Evolutionary conservation across 1,284 basidiomycete genomes (phyloP).

Genomic region (Somion occarium): DNA sequence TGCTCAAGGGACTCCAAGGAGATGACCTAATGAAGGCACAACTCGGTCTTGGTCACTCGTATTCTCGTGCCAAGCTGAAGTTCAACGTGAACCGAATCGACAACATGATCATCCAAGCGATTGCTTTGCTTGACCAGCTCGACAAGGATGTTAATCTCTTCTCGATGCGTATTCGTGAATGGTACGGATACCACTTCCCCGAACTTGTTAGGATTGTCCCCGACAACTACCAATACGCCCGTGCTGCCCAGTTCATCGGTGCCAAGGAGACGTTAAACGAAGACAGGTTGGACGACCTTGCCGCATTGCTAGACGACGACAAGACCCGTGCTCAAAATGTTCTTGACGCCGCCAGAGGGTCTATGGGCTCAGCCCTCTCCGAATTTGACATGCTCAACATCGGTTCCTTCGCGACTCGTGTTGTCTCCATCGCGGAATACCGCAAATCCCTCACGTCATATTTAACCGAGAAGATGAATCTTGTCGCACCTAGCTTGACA

Average conservation of each 20-base stretch:
- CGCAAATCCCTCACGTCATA: conserved; percentile 89
- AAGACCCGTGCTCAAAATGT: conserved; percentile 88
- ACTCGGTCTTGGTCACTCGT: conserved; percentile 96
- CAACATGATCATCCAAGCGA: conserved; percentile 99
- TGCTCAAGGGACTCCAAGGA: conserved; percentile 85
- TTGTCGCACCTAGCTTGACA: conserved; percentile 93
- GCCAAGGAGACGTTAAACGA: conserved; percentile 81
- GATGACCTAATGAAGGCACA: conserved; percentile 92
- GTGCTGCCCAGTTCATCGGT: conserved; percentile 83
- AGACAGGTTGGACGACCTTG: conserved; percentile 77
- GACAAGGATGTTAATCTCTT: conserved; percentile 99
- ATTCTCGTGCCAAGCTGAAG: conserved; percentile 97
- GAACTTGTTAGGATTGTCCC: conserved; percentile 94
- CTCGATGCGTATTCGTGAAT: conserved; percentile 96
- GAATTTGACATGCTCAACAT: conserved; percentile 98
- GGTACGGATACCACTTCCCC: conserved; percentile 99
- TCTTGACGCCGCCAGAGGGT: conserved; percentile 89
- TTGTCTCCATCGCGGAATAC: conserved; percentile 91
- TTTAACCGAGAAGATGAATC: conserved; percentile 96
- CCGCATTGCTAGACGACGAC: conserved; percentile 85
- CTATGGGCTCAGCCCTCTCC: conserved; percentile 92
- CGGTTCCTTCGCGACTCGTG: conserved; percentile 86
- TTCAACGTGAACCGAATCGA: conserved; percentile 99
- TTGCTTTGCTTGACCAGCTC: conserved; percentile 96
- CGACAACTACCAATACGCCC: conserved; percentile 96